Evolutionary conservation across 441 rosid species (phyloP).

Genomic region (Viola pubescens): DNA sequence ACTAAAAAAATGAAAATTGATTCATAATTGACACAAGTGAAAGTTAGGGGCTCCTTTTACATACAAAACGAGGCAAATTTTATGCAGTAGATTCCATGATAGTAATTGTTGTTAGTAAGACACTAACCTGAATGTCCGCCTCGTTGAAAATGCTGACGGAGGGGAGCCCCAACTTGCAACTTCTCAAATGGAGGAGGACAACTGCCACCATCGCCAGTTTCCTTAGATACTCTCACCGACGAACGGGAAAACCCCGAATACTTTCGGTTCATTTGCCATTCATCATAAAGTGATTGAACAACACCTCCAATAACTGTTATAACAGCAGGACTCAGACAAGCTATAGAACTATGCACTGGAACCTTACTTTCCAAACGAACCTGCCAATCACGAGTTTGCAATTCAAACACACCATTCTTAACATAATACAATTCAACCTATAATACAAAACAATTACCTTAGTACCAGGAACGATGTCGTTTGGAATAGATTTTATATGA

Average conservation of each 20-base stretch:
- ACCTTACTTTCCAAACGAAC: conserved; percentile 70
- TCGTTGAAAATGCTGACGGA: conserved; percentile 26
- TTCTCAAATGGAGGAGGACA: conserved; percentile 78
- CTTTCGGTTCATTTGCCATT: conserved; percentile 82
- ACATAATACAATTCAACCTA: background rate
- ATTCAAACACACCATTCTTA: background rate
- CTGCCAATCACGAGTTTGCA: conserved; percentile 26
- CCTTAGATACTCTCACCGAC: conserved; percentile 37
- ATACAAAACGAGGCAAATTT: background rate
- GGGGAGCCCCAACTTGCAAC: conserved; percentile 45
- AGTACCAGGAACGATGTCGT: conserved; percentile 68
- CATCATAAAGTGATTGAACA: conserved; percentile 72
- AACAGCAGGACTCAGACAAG: conserved; percentile 60
- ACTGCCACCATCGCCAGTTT: conserved; percentile 34
- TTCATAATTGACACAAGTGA: no score
- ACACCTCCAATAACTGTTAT: conserved; percentile 68
- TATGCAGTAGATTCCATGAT: no score
- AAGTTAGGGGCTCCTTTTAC: background rate
- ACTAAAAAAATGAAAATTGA: no score
- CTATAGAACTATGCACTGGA: conserved; percentile 45
- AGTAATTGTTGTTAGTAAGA: background rate
- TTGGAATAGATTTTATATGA: conserved; percentile 45
- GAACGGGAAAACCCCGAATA: conserved; percentile 55
- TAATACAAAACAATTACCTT: conserved; percentile 50
- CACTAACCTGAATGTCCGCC: conserved; percentile 26